A percentile compares a stretch with the other conserved stretches of the same genome.
phyloP scores from a whole-genome alignment of 2,329 filamentous ascomycete genomes.

The Thielaviopsis populi region DNA sequence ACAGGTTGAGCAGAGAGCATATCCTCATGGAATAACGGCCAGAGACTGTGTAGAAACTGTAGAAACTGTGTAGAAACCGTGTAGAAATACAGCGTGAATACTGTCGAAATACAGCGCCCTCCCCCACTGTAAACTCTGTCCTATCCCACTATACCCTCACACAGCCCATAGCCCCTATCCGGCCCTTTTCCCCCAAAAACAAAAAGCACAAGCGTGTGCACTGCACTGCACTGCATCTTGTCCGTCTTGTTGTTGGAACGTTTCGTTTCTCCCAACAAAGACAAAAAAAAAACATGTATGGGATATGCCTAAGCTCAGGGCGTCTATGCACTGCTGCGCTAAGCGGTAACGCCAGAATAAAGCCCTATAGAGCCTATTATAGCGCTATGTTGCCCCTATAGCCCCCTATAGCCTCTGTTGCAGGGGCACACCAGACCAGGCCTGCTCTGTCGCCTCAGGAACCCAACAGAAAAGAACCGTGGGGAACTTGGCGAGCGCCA shows the following conservation, averaged over 20 bases:
- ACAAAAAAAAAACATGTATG: not conserved
- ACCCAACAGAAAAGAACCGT: not conserved
- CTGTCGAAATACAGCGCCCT: too few relatives aligned
- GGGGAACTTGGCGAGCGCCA: too few relatives aligned
- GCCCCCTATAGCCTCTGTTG: not conserved
- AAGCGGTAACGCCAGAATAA: not conserved
- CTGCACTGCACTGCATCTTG: not conserved
- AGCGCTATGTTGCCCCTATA: not conserved
- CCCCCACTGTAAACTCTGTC: too few relatives aligned
- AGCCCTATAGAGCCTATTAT: not conserved
- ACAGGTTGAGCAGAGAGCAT: not conserved
- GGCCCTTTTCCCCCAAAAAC: too few relatives aligned
- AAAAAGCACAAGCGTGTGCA: not conserved
- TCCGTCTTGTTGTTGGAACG: not conserved
- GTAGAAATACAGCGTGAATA: too few relatives aligned
- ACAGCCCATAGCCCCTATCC: not conserved
- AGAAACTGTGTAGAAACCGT: too few relatives aligned
- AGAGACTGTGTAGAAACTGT: too few relatives aligned
- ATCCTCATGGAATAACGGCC: too few relatives aligned
- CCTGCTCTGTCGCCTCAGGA: not conserved
- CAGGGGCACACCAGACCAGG: not conserved
- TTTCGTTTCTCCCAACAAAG: constrained; percentile 3
- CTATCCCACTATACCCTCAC: too few relatives aligned
- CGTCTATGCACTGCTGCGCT: not conserved
- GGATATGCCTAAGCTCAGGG: not conserved